A percentile compares a stretch with the other conserved stretches of the same genome.
phyloP scores from a whole-genome alignment of 371 early-diverging fungal genomes.

The Mortierella sp. region DNA sequence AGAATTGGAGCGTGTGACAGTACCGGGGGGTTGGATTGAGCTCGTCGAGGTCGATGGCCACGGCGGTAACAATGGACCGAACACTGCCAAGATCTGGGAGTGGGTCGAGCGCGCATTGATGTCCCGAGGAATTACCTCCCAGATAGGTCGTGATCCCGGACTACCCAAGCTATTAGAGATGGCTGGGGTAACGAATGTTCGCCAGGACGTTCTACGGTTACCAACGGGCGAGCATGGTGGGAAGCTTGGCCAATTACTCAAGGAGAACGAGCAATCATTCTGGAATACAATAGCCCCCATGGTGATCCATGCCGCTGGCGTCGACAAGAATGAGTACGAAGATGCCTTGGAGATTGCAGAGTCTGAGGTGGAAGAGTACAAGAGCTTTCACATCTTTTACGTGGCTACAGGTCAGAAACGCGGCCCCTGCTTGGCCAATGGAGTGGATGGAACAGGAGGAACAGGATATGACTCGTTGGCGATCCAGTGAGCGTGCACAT shows the following conservation, averaged over 20 bases:
- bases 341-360: slow-evolving; percentile 23
- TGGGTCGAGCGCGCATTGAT: slow-evolving; percentile 23
- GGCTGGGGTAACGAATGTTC: slow-evolving; percentile 14
- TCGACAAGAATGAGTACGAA: slow-evolving; percentile 22
- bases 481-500: too few relatives aligned
- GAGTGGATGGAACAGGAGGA: background rate
- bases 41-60: slow-evolving; percentile 54
- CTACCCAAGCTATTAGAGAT: slow-evolving; percentile 2
- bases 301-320: slow-evolving; percentile 23
- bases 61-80: slow-evolving; percentile 42
- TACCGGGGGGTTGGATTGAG: slow-evolving; percentile 65
- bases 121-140: slow-evolving; percentile 17
- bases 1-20: slow-evolving; percentile 59
- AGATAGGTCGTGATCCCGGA: slow-evolving; percentile 18
- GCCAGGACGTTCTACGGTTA: slow-evolving; percentile 12
- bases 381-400: slow-evolving; percentile 41
- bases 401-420: slow-evolving; percentile 31
- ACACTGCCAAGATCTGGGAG: slow-evolving; percentile 31
- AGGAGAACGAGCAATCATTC: slow-evolving; percentile 42
- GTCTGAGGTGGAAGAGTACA: slow-evolving; percentile 31
- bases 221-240: slow-evolving; percentile 40
- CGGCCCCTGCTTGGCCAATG: background rate
- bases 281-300: slow-evolving; percentile 34
- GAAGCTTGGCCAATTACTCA: slow-evolving; percentile 38
- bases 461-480: too few relatives aligned